These are phyloP conservation scores for Pseudogymnoascus sp. DNA, from an alignment of 2,329 filamentous ascomycete genomes.

Conservation along the genomic window DNA sequence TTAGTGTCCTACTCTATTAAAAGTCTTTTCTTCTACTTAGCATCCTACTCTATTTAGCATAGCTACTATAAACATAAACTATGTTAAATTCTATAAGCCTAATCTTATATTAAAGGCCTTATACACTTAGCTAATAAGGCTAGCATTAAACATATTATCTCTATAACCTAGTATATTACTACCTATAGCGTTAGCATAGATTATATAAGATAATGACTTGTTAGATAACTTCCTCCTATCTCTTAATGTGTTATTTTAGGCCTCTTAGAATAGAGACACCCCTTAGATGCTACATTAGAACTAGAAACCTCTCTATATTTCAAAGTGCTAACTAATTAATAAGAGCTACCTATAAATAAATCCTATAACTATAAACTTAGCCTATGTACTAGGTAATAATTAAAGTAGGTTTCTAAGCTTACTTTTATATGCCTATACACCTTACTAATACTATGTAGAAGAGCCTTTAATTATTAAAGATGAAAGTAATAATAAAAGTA, in stretches of 20 bases:
- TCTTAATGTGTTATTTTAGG: neutral
- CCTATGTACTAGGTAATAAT: neutral
- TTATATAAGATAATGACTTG: neutral
- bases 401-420: slow-evolving; percentile 1
- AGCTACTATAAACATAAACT: neutral
- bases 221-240: neutral
- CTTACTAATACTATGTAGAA: too few species aligned
- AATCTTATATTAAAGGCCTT: neutral
- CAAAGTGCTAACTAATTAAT: too few species aligned
- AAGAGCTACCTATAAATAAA: too few species aligned
- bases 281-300: neutral
- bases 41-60: too few species aligned
- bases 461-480: too few species aligned
- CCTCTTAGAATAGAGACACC: neutral
- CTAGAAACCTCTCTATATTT: neutral
- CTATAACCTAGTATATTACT: neutral
- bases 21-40: too few species aligned
- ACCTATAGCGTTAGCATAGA: neutral
- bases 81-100: neutral
- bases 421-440: too few species aligned
- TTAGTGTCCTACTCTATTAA: too few species aligned
- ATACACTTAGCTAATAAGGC: neutral
- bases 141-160: neutral
- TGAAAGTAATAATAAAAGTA: too few species aligned
- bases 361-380: neutral